phyloP scores from a whole-genome alignment of 768 basidiomycete genomes.

The Lentinus brumalis region DNA sequence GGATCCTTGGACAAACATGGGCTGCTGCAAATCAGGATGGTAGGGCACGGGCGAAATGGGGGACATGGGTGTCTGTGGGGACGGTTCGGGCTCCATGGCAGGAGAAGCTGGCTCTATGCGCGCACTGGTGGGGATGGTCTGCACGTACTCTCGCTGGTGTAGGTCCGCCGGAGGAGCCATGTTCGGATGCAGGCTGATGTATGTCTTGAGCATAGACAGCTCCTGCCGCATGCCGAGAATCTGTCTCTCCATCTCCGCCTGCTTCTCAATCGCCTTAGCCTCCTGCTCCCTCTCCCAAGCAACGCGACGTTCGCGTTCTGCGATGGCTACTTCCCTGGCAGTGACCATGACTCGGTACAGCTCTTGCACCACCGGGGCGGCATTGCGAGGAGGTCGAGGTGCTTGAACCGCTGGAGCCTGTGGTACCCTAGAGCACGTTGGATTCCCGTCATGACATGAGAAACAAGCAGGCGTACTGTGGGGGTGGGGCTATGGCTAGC shows the following conservation, averaged over 20 bases:
- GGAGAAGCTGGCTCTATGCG: constrained; percentile 16
- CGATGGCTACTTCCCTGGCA: constrained; percentile 60
- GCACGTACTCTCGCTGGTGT: background rate
- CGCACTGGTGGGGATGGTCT: constrained; percentile 11
- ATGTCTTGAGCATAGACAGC: constrained; percentile 47
- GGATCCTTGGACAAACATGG: constrained; percentile 39
- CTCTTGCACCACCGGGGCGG: constrained; percentile 54
- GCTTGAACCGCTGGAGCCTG: background rate
- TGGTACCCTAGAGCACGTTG: background rate
- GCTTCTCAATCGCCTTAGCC: constrained; percentile 51
- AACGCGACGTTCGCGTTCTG: constrained; percentile 57
- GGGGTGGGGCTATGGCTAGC: constrained; percentile 50
- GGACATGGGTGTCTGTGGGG: constrained; percentile 3
- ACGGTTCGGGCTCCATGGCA: background rate
- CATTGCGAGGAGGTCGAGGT: constrained; percentile 23
- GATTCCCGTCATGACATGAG: background rate
- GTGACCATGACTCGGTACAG: constrained; percentile 59
- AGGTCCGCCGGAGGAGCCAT: background rate
- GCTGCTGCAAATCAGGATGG: constrained; percentile 26
- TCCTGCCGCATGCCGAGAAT: constrained; percentile 58
- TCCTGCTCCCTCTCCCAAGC: constrained; percentile 77
- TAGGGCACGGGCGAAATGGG: constrained; percentile 3
- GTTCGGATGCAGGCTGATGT: constrained; percentile 30
- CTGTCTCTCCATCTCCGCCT: constrained; percentile 60
- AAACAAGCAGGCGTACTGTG: constrained; percentile 5